Evolutionary conservation across 176 grass and related monocot species (phyloP), one percentile per base, ranked within the genome.

Genomic region (Carex cristatella): DNA sequence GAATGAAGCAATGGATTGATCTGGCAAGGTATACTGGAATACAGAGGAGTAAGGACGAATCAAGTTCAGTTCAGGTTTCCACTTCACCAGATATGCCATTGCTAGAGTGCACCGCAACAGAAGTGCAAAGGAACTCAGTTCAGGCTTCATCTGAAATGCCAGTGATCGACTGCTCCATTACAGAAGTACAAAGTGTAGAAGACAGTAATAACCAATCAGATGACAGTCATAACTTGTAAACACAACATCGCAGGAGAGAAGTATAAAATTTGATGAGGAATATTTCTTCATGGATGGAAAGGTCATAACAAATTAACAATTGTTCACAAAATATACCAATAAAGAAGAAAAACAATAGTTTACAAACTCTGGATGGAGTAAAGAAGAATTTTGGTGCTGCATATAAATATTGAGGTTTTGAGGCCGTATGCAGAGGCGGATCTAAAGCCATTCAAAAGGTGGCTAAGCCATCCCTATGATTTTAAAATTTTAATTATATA

Each of bases 1-100:
- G 23, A 42, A 87, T 95, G 87, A 90, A 99, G 96, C 96, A 95
- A 99, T 99, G 96, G 96, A 42, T 99, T 37, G 96, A 99, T 94
- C 81, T 99, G 80, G 96, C 96, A 78, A 87, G 96, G 72, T 85
- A 77, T 85, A 94, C 96, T 44, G 96, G 93, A 35, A 57, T 99
- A 85, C 96, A 99, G 57, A 90, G 64, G 37, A 87, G 87, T 44
- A 92, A 91, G 62, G 90, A 87, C 35, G 88, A 92, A 85, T 7
- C 69, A 55, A 85, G 85, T 71, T 61, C 80, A 69, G 84, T 85
- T 85, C 91, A 80, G 19, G 90, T 94, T 87, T 88, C 89, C 1
- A 75, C 56, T 69, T 37, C 89, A 84, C 15, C 89, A 51, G 94
- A 94, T 72, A 70, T 88, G 64, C 89, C 90, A 55, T 76, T 94